Conservation (phyloP, 345 rosid species). For the Cardamine chenopodiifolia region DNA sequence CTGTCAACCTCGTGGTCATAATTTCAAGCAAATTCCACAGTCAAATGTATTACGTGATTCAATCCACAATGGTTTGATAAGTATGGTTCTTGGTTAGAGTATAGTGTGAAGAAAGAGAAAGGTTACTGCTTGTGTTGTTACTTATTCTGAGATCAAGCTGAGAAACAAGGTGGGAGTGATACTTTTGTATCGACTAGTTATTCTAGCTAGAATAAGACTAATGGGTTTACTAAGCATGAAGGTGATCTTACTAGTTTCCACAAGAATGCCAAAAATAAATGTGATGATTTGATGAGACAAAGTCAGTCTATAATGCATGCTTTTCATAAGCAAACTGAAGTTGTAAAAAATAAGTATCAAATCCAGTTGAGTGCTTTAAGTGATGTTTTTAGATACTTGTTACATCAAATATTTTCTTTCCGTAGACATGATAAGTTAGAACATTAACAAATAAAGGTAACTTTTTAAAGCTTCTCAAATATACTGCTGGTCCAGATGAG, state of each 20-base stretch:
- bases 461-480: neutral
- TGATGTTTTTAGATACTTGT: neutral
- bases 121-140: neutral
- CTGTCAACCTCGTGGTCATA: neutral
- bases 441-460: neutral
- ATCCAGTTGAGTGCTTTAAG: neutral
- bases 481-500: neutral
- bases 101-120: neutral
- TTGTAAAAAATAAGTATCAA: neutral
- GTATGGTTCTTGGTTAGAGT: neutral
- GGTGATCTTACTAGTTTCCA: neutral
- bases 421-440: neutral
- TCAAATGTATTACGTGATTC: neutral
- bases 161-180: neutral
- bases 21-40: neutral
- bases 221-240: neutral
- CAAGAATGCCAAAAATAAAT: neutral
- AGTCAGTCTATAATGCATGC: neutral
- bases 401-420: neutral
- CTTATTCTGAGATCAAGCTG: neutral
- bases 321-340: neutral
- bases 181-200: neutral
- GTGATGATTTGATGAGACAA: neutral
- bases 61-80: neutral
- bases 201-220: neutral